Evolutionary conservation across 495 filamentous ascomycete species (phyloP).

Genomic region (Rusavskia elegans): DNA sequence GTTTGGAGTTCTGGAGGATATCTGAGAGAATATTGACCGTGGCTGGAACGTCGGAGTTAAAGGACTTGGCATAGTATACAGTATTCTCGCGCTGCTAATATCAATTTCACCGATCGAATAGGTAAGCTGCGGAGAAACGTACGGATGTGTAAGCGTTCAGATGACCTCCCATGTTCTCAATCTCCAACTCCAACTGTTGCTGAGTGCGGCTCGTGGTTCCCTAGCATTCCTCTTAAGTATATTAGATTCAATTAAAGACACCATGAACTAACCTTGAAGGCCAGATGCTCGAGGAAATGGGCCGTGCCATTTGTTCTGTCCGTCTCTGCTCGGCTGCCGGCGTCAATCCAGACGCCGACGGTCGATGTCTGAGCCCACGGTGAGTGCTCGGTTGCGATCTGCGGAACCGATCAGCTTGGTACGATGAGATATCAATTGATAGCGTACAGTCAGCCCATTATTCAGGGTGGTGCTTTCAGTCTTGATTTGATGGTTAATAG

Average conservation of each 20-base stretch:
- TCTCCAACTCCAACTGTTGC: slow-evolving; percentile 94
- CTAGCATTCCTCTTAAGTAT: slow-evolving; percentile 27
- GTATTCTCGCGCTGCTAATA: slow-evolving; percentile 81
- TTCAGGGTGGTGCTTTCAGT: slow-evolving; percentile 89
- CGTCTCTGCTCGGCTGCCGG: slow-evolving; percentile 93
- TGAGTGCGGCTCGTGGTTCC: slow-evolving; percentile 86
- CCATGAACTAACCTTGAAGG: slow-evolving; percentile 69
- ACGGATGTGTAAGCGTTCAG: slow-evolving; percentile 99
- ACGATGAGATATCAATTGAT: slow-evolving; percentile 2
- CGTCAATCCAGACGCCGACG: slow-evolving; percentile 98
- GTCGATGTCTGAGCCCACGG: slow-evolving; percentile 98
- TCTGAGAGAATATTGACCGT: slow-evolving; percentile 96
- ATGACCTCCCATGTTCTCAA: slow-evolving; percentile 99
- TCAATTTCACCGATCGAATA: background rate
- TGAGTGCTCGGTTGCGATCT: slow-evolving; percentile 97
- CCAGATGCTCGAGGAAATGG: slow-evolving; percentile 98
- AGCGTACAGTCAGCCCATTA: slow-evolving; percentile 88
- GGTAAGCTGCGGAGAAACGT: slow-evolving; percentile 25
- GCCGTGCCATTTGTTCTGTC: slow-evolving; percentile 97
- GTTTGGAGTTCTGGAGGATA: slow-evolving; percentile 97
- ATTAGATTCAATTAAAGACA: slow-evolving; percentile 7
- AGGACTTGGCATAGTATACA: slow-evolving; percentile 98
- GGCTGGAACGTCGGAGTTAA: slow-evolving; percentile 91
- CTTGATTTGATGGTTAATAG: slow-evolving; percentile 54
- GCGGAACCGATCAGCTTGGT: slow-evolving; percentile 24